These are phyloP conservation scores for Artomyces pyxidatus DNA, from an alignment of 768 basidiomycete species.

Conservation along the genomic window DNA sequence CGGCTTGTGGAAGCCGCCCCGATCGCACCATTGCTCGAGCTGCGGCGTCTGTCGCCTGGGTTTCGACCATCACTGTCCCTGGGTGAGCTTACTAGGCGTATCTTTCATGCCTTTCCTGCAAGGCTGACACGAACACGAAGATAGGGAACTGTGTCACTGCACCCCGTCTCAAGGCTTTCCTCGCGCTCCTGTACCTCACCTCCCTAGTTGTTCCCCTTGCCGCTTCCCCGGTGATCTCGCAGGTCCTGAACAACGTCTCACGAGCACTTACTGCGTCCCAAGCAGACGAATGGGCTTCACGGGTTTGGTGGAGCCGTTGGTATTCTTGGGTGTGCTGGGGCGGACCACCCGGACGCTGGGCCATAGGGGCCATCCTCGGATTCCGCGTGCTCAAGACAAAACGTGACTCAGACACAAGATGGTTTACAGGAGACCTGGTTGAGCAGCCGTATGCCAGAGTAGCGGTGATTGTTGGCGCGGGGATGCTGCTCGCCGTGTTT, in stretches of 20 bases:
- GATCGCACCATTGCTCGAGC: slow-evolving; percentile 17
- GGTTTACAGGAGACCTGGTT: slow-evolving; percentile 11
- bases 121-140: neutral
- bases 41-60: slow-evolving; percentile 19
- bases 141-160: slow-evolving; percentile 17
- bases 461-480: slow-evolving; percentile 1
- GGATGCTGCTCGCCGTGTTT: slow-evolving; percentile 8
- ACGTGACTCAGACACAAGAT: neutral
- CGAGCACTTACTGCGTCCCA: slow-evolving; percentile 11
- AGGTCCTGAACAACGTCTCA: slow-evolving; percentile 7
- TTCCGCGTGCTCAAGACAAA: slow-evolving; percentile 8
- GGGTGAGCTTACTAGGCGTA: slow-evolving; percentile 8
- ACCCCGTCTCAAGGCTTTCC: slow-evolving; percentile 12
- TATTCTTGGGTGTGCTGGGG: slow-evolving; percentile 18
- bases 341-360: slow-evolving; percentile 16
- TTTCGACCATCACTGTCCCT: slow-evolving; percentile 20
- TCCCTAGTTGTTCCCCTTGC: slow-evolving; percentile 12
- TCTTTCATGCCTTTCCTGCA: neutral
- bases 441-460: slow-evolving; percentile 9
- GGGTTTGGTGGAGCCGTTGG: slow-evolving; percentile 14
- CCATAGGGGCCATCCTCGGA: slow-evolving; percentile 13
- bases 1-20: slow-evolving; percentile 16
- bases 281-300: slow-evolving; percentile 11
- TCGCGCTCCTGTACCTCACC: slow-evolving; percentile 13
- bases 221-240: slow-evolving; percentile 5